These are phyloP conservation scores for Hypoxylon sp. DNA, from an alignment of 2,329 filamentous ascomycete genomes.

Conservation along the genomic window DNA sequence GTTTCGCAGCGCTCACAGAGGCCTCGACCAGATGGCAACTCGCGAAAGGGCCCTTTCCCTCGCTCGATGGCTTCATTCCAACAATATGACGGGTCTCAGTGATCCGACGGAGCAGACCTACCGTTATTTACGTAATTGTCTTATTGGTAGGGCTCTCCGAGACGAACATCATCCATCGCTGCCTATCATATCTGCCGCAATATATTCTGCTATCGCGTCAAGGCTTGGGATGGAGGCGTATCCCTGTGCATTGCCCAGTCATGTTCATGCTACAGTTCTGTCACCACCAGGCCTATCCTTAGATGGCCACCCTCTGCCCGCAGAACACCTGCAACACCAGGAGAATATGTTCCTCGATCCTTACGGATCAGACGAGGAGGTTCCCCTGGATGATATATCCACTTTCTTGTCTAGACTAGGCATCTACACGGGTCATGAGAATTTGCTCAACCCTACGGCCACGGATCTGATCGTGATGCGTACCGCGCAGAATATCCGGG, in stretches of 20 bases:
- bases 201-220: slow-evolving; percentile 84
- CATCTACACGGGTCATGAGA: slow-evolving; percentile 56
- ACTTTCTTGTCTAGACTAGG: slow-evolving; percentile 65
- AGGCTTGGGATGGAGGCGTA: slow-evolving; percentile 80
- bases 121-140: slow-evolving; percentile 85
- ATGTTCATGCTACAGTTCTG: slow-evolving; percentile 84
- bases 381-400: slow-evolving; percentile 69
- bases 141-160: slow-evolving; percentile 84
- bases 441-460: slow-evolving; percentile 72
- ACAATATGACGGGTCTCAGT: slow-evolving; percentile 78
- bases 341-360: slow-evolving; percentile 86
- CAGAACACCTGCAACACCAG: slow-evolving; percentile 55
- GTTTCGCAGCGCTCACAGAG: slow-evolving; percentile 65
- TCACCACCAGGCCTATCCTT: slow-evolving; percentile 70
- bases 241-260: slow-evolving; percentile 84
- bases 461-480: slow-evolving; percentile 77
- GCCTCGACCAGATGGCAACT: slow-evolving; percentile 68
- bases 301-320: slow-evolving; percentile 59
- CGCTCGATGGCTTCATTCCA: slow-evolving; percentile 74
- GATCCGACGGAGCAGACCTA: slow-evolving; percentile 72
- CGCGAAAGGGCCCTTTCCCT: slow-evolving; percentile 76
- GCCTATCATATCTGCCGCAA: slow-evolving; percentile 86
- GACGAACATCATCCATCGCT: slow-evolving; percentile 81
- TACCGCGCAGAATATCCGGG: slow-evolving; percentile 83
- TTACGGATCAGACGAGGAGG: slow-evolving; percentile 76